These are phyloP conservation scores for Ascochyta koolunga DNA, from an alignment of 2,329 filamentous ascomycete species.

Conservation along the genomic window DNA sequence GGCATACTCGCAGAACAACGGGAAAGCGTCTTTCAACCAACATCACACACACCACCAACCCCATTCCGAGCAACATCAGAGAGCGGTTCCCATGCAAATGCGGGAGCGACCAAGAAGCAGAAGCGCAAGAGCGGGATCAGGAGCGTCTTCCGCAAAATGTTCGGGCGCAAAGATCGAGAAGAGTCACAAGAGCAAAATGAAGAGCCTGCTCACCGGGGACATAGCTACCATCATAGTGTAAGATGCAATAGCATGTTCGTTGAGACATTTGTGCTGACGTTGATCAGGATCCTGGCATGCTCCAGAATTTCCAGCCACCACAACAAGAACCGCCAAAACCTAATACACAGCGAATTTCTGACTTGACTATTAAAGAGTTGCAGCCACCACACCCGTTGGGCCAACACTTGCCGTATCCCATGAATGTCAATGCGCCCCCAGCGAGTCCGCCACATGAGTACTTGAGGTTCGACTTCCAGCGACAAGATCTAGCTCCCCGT, in stretches of 20 bases:
- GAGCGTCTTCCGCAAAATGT: constrained; percentile 48
- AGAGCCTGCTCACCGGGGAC: constrained; percentile 29
- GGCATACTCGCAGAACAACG: constrained; percentile 26
- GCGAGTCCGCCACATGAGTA: constrained; percentile 45
- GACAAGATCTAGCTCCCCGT: constrained; percentile 32
- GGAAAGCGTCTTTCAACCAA: constrained; percentile 32
- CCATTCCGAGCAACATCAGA: constrained; percentile 40
- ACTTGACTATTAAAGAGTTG: constrained; percentile 41
- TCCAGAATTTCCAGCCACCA: constrained; percentile 18
- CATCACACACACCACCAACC: constrained; percentile 33
- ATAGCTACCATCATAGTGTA: constrained; percentile 47
- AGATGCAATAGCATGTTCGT: constrained; percentile 12
- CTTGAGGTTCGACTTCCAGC: constrained; percentile 38
- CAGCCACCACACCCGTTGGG: constrained; percentile 44
- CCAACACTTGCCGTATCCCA: constrained; percentile 47
- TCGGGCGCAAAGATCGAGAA: constrained; percentile 41
- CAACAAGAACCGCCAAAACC: constrained; percentile 19
- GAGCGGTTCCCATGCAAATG: constrained; percentile 24
- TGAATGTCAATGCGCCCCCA: constrained; percentile 50
- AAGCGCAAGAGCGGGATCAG: constrained; percentile 46
- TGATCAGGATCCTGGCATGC: constrained; percentile 40
- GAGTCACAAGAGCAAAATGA: constrained; percentile 30
- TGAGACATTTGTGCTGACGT: constrained; percentile 8
- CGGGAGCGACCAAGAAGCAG: constrained; percentile 35
- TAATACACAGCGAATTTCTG: constrained; percentile 40